Evolutionary conservation across 148 eudicot genomes (phyloP), one percentile per base, ranked within the genome.

Genomic region (Nyssa sinensis): DNA sequence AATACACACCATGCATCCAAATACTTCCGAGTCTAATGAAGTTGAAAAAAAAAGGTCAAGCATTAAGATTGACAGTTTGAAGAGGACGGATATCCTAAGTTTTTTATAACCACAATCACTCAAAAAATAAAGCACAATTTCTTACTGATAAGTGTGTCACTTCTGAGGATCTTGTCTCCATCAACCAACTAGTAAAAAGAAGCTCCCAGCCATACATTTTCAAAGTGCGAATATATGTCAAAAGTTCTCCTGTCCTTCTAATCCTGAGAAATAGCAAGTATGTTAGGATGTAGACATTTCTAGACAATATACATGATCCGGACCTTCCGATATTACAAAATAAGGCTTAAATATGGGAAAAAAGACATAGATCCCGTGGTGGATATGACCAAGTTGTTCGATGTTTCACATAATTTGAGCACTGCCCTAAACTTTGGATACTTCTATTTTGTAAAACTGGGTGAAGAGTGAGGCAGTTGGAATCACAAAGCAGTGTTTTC

Each of bases 1-100:
- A 95, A 95, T 47, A 95, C 98, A 76, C 98, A 95, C 98, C 98
- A 95, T 21, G 98, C 97, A 86, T 95, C 98, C 84, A 95, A 78
- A 78, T 95, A 95, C 81, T 95, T 92, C 64, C 98, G 90, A 25
- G 92, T 92, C 98, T 95, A 75, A 64, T 44, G 77, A 63, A 19
- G 14, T 59, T n/a, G n/a, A 69, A 76, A 16, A 67, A 59, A 71
- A 64, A 66, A 34, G 14, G 17, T 9, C 51, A 62, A 71, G 37
- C 2, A 72, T n/a, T 30, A 47, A 34, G 24, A 51, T 44, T 41
- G 37, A 64, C 8, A 39, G 32, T 25, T 75, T 49, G 25, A 64
- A 35, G 31, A 58, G 57, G 0, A 60, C 7, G 61, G 27, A 37
- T 12, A 24, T 37, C 10, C 32, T 17, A 58, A 30, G 7, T 61